Percentiles rank a stretch among this genome's conserved stretches.
Evolutionary conservation across 768 basidiomycete genomes (phyloP).

Genomic region (Lentinula boryana): DNA sequence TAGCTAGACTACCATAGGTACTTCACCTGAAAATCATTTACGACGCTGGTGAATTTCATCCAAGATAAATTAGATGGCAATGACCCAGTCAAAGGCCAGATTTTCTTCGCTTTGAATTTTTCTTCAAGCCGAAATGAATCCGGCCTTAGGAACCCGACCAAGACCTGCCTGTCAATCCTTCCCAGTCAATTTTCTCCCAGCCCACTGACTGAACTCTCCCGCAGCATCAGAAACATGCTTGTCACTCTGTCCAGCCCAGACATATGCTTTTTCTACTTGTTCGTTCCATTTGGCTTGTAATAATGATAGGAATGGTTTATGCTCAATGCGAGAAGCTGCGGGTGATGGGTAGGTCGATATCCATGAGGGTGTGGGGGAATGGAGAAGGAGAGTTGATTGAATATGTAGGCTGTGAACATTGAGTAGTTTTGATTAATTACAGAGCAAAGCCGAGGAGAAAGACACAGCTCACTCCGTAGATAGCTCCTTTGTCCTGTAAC

Average conservation of each 20-base stretch:
- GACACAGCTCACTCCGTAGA: slow-evolving; percentile 43
- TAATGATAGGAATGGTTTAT: slow-evolving; percentile 38
- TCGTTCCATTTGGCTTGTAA: slow-evolving; percentile 56
- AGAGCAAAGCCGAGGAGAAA: not conserved
- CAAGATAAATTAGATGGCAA: not conserved
- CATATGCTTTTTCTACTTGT: slow-evolving; percentile 41
- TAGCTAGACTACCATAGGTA: not conserved
- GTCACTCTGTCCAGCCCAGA: slow-evolving; percentile 40
- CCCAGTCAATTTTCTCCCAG: not conserved
- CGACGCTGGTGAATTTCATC: not conserved
- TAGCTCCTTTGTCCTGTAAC: slow-evolving; percentile 30
- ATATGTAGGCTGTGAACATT: slow-evolving; percentile 35
- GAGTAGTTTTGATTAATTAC: not conserved
- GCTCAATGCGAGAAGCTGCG: slow-evolving; percentile 48
- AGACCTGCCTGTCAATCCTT: not conserved
- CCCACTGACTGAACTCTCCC: slow-evolving; percentile 37
- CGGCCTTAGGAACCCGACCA: not conserved
- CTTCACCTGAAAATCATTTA: not conserved
- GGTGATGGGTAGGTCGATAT: slow-evolving; percentile 29
- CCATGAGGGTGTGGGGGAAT: slow-evolving; percentile 41
- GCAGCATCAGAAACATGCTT: slow-evolving; percentile 40
- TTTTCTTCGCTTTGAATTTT: no score
- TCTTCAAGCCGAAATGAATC: not conserved
- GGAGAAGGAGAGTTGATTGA: slow-evolving; percentile 44
- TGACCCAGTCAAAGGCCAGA: no score